Conservation (phyloP, 345 rosid genomes). For the Salix purpurea region DNA sequence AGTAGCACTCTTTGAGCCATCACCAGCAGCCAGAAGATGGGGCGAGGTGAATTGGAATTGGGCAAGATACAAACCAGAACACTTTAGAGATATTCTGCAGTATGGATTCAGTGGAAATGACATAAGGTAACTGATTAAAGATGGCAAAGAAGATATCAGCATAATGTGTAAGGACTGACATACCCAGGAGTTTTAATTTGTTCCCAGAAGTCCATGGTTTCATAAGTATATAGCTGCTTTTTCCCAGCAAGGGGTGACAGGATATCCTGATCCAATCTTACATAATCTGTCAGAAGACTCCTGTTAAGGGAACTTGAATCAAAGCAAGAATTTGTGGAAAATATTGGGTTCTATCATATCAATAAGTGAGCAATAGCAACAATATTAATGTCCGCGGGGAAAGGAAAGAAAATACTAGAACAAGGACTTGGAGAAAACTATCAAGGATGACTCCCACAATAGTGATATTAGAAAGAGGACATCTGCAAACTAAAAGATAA, state of each 20-base stretch:
- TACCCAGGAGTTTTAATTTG: constrained; percentile 91
- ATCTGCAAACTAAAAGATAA: background rate
- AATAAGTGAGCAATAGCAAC: background rate
- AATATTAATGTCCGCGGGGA: background rate
- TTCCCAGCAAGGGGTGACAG: constrained; percentile 88
- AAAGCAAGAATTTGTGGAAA: constrained; percentile 8
- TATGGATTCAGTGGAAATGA: background rate
- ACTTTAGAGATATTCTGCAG: constrained; percentile 82
- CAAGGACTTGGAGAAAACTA: background rate
- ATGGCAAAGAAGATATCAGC: background rate
- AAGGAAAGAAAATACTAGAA: background rate
- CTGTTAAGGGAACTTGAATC: constrained; percentile 20
- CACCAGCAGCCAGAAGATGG: constrained; percentile 70
- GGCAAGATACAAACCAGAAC: constrained; percentile 77
- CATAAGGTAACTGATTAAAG: constrained; percentile 2
- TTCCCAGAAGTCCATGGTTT: constrained; percentile 79
- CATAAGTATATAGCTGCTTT: constrained; percentile 70
- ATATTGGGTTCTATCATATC: background rate
- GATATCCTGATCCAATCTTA: constrained; percentile 89
- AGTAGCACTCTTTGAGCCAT: constrained; percentile 64
- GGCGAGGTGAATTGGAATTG: constrained; percentile 73
- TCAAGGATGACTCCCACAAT: background rate
- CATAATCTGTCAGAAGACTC: constrained; percentile 45
- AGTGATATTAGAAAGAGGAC: no score
- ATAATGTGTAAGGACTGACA: background rate